Evolutionary conservation across 306 rosid genomes (phyloP), one percentile per base, ranked within the genome.

Genomic region (Hippophae gyantsensis): DNA sequence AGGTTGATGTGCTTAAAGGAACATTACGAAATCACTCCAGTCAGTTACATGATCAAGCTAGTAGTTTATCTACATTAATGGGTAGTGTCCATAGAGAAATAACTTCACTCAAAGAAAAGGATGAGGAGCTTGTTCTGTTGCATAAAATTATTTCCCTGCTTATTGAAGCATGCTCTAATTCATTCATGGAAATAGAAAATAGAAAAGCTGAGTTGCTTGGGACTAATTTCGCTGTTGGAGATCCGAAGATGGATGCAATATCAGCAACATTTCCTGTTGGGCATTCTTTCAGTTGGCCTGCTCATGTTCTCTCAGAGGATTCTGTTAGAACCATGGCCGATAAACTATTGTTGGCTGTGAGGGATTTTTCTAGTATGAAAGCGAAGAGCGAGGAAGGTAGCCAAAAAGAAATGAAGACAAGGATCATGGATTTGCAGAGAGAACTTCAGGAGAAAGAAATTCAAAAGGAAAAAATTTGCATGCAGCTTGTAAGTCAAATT

Each of bases 381-480:
- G 70, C 83, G 32, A 94, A 88, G 65, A 57, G 78, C 44, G 55
- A 79, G 60, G 94, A 75, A 52, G 79, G 80, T 54, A 69, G 61
- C 72, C 81, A 73, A 77, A 86, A 70, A 72, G 95, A 93, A 76
- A 78, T 84, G 90, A 93, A 86, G 84, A 72, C 63, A 59, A 68
- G 73, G 40, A 72, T 88, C 57, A 50, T 80, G 48, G 80, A 82
- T 75, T 66, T 93, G 83, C 95, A 84, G 84, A 79, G 72, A 68
- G 95, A 88, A 70, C 95, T 88, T 71, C 95, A 82, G 76, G 97
- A 93, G 79, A 93, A 93, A 77, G 99, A 93, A 64, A 69, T 86
- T 69, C 89, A 86, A 62, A 88, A 79, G 62, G 99, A 93, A 55
- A 77, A 66, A 75, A 75, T 86, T 60, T 86, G 93, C 81, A 73